phyloP scores from a whole-genome alignment of 352 stramenopile species.

The Pythium phragmitis region DNA sequence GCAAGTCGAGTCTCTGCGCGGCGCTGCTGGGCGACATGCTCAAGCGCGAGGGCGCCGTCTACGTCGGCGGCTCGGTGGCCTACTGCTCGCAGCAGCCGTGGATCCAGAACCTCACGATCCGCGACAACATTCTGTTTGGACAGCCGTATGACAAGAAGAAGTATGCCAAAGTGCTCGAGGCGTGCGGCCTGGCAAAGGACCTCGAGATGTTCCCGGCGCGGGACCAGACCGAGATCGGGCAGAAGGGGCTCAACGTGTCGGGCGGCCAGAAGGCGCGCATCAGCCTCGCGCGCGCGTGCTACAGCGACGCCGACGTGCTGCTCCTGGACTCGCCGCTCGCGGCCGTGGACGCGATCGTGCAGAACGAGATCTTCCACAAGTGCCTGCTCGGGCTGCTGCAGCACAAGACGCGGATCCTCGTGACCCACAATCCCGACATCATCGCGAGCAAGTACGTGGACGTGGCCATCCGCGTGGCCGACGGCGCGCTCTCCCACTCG shows the following conservation, averaged over 20 bases:
- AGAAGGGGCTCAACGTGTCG: slow-evolving; percentile 51
- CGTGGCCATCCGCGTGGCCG: slow-evolving; percentile 51
- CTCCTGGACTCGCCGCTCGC: slow-evolving; percentile 84
- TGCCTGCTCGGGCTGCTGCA: slow-evolving; percentile 65
- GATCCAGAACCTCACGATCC: slow-evolving; percentile 88
- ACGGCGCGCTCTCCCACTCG: slow-evolving; percentile 46
- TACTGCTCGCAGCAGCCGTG: background rate
- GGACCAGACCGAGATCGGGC: slow-evolving; percentile 57
- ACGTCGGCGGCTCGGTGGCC: background rate
- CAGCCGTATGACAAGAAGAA: slow-evolving; percentile 51
- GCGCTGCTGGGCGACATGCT: background rate
- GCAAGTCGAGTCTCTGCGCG: background rate
- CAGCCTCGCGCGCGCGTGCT: slow-evolving; percentile 50
- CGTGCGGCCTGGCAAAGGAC: slow-evolving; percentile 75
- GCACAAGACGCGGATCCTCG: slow-evolving; percentile 70
- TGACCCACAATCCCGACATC: slow-evolving; percentile 69
- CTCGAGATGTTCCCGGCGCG: slow-evolving; percentile 74
- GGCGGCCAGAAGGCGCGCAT: slow-evolving; percentile 55
- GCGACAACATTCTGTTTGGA: slow-evolving; percentile 96
- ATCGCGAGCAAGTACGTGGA: slow-evolving; percentile 53
- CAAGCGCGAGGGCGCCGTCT: background rate
- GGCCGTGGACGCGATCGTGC: slow-evolving; percentile 91
- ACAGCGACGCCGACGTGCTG: slow-evolving; percentile 59
- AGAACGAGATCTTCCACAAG: slow-evolving; percentile 84
- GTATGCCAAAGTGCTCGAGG: slow-evolving; percentile 77